A percentile compares a stretch with the other conserved stretches of the same genome.
Evolutionary conservation across 2,329 filamentous ascomycete genomes (phyloP).

Genomic region (Fusarium duplospermum): DNA sequence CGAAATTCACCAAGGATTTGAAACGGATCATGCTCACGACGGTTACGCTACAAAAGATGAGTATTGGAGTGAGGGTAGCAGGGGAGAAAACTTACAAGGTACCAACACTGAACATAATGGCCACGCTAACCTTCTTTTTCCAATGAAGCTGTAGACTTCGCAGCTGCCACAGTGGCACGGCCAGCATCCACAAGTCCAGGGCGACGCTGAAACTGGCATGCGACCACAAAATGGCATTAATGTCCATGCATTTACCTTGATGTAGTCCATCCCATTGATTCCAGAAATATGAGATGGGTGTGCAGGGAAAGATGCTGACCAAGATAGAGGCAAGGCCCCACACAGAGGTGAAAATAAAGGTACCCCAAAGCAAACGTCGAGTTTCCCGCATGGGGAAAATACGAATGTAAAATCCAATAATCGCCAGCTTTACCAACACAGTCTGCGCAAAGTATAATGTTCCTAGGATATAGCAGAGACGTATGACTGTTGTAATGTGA

Average conservation of each 20-base stretch:
- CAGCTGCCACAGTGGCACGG: slow-evolving; percentile 57
- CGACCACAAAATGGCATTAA: slow-evolving; percentile 58
- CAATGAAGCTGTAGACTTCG: slow-evolving; percentile 52
- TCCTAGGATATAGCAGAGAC: slow-evolving; percentile 54
- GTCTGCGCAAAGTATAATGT: slow-evolving; percentile 57
- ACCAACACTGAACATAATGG: slow-evolving; percentile 59
- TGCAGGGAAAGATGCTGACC: slow-evolving; percentile 58
- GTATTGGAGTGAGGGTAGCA: not conserved
- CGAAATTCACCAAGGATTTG: slow-evolving; percentile 41
- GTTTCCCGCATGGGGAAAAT: slow-evolving; percentile 57
- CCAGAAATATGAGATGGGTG: slow-evolving; percentile 62
- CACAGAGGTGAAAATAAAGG: slow-evolving; percentile 49
- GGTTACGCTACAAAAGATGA: slow-evolving; percentile 30
- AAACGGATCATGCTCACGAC: slow-evolving; percentile 46
- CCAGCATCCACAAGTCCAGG: slow-evolving; percentile 61
- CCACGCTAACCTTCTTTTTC: slow-evolving; percentile 58
- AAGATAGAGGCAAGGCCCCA: slow-evolving; percentile 54
- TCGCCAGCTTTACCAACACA: slow-evolving; percentile 57
- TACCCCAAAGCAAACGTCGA: slow-evolving; percentile 51
- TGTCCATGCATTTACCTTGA: slow-evolving; percentile 45
- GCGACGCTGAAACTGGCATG: slow-evolving; percentile 61
- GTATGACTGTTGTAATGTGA: slow-evolving; percentile 52
- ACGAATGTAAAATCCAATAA: slow-evolving; percentile 63
- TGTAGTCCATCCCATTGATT: slow-evolving; percentile 60
- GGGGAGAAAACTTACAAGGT: slow-evolving; percentile 46